A percentile compares a stretch with the other conserved stretches of the same genome.
phyloP scores from a whole-genome alignment of 2,329 filamentous ascomycete species.

The Apiospora sp. region DNA sequence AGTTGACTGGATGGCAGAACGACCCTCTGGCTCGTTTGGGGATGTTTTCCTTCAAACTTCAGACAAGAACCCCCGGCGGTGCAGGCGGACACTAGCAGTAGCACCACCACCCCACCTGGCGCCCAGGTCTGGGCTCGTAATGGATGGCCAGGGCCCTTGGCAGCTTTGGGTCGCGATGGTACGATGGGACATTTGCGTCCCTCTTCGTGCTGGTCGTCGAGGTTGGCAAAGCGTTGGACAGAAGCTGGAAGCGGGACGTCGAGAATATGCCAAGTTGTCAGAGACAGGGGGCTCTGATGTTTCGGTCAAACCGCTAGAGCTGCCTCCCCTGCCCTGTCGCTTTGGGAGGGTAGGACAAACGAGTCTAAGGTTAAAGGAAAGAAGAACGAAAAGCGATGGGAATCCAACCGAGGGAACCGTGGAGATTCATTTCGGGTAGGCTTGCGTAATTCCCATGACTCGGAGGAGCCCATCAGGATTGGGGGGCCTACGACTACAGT shows the following conservation, averaged over 20 bases:
- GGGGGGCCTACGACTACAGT: too few relatives aligned
- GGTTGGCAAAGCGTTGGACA: not conserved
- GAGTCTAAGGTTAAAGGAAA: conserved; percentile 17
- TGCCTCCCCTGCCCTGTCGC: not conserved
- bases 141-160: conserved; percentile 3
- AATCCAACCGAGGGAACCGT: not conserved
- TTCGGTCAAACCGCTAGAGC: conserved; percentile 3
- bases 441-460: conserved; percentile 15
- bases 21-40: conserved; percentile 17
- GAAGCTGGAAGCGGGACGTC: conserved; percentile 15
- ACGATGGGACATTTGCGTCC: not conserved
- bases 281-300: conserved; percentile 21
- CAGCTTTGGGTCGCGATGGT: not conserved
- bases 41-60: conserved; percentile 9
- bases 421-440: not conserved
- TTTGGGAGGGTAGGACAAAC: not conserved
- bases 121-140: not conserved
- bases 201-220: not conserved
- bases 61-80: not conserved
- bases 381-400: not conserved
- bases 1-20: not conserved
- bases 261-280: conserved; percentile 19
- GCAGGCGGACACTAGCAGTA: not conserved
- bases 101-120: not conserved
- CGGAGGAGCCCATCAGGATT: not conserved